phyloP scores from a whole-genome alignment of 441 rosid species.

The Adansonia grandidieri region DNA sequence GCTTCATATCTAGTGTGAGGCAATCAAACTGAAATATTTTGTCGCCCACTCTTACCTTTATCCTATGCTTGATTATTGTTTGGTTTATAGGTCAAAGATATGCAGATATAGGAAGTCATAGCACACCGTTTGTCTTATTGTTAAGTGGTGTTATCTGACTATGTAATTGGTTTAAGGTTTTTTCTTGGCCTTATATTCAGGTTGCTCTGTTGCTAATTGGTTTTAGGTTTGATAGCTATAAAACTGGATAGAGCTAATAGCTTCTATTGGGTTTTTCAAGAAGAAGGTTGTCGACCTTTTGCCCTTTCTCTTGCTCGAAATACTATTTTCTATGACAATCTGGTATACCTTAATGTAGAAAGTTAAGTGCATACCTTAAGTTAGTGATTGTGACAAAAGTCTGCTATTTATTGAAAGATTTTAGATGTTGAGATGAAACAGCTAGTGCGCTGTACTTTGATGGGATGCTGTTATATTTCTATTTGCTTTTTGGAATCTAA shows the following conservation, averaged over 20 bases:
- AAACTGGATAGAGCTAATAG: not conserved
- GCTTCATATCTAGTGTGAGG: not conserved
- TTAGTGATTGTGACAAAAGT: constrained; percentile 8
- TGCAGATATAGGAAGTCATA: not conserved
- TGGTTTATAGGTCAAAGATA: not conserved
- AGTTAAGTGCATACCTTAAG: not conserved
- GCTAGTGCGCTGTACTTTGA: not conserved
- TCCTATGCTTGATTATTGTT: not conserved
- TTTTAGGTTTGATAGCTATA: not conserved
- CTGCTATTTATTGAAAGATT: not conserved
- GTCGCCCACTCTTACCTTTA: not conserved
- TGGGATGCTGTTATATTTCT: not conserved
- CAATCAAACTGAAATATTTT: not conserved
- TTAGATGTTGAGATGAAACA: not conserved
- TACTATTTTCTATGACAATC: not conserved
- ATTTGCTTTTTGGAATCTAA: constrained; percentile 25
- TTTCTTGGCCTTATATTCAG: not conserved
- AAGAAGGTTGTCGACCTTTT: not conserved
- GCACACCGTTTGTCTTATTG: constrained; percentile 4
- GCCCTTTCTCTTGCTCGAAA: not conserved
- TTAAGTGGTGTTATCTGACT: not conserved
- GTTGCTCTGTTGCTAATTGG: not conserved
- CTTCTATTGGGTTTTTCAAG: not conserved
- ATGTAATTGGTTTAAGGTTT: not conserved
- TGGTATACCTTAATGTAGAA: not conserved